These are phyloP conservation scores for Candida freyschussii DNA, from an alignment of 1,139 yeast genomes.

Conservation along the genomic window DNA sequence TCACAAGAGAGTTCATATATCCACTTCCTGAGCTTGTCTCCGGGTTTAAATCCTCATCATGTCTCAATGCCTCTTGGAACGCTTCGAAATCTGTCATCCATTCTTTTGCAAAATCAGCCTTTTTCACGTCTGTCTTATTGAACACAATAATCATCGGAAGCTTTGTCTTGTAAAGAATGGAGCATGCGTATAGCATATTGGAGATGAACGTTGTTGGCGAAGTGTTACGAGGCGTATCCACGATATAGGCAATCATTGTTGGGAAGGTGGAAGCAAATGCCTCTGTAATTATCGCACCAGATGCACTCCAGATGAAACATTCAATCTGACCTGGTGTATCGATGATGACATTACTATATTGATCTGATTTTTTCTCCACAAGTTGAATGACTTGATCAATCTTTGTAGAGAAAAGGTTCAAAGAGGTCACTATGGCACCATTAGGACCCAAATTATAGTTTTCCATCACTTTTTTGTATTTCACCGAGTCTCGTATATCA, in stretches of 20 bases:
- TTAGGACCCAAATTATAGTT: conserved; percentile 91
- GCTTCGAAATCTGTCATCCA: conserved; percentile 98
- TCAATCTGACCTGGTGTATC: conserved; percentile 99
- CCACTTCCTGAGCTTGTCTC: conserved; percentile 76
- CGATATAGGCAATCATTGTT: conserved; percentile 90
- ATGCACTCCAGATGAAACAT: conserved; percentile 95
- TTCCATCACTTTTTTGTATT: conserved; percentile 95
- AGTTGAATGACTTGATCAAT: conserved; percentile 90
- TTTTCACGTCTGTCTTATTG: conserved; percentile 87
- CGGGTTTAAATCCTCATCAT: conserved; percentile 44
- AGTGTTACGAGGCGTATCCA: conserved; percentile 92
- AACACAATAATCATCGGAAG: conserved; percentile 96
- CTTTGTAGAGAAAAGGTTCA: conserved; percentile 88
- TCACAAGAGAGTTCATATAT: conserved; percentile 89
- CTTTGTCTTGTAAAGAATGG: conserved; percentile 91
- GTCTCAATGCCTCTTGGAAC: conserved; percentile 73
- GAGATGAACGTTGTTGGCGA: conserved; percentile 97
- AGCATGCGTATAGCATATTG: conserved; percentile 97
- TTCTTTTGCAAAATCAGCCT: conserved; percentile 82
- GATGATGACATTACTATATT: conserved; percentile 67
- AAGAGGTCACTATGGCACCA: conserved; percentile 95
- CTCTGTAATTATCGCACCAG: conserved; percentile 94
- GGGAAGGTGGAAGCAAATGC: conserved; percentile 96
- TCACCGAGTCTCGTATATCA: conserved; percentile 93
- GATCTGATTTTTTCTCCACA: conserved; percentile 73